Base-by-base conservation (phyloP, 108 stramenopile species). In the Nitzschia sp. region DNA sequence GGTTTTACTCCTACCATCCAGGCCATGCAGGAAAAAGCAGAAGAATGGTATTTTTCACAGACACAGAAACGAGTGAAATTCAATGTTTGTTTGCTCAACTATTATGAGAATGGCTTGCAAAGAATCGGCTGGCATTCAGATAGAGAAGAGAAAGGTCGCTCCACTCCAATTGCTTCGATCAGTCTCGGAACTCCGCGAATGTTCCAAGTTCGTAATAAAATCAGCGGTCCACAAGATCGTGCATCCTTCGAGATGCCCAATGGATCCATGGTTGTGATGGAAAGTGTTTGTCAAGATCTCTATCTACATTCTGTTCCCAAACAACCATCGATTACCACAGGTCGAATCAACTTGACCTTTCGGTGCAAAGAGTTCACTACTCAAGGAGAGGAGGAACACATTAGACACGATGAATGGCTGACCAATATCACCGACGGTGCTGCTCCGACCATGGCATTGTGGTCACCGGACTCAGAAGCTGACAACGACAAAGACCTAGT, bases 91-190 rank as follows among this genome's bases (percentile, higher is more conserved):
- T 79, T 88, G 14, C 69, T 86, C 10, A 88, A 88, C 60, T 88
- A 83, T 59, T 88, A 88, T 46, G 72, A 83, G 60, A 69, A 85
- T 38, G 80, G 84, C 0, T 59, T 70, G 12, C 83, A 84, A 57
- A 74, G 87, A 3, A 85, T 88, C 21, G 87, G 87, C 57, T 88
- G 85, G 85, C 87, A 88, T 51, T 77, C 83, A 21, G 87, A 88
- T 57, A 84, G 87, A 21, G 87, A 88, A 58, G 87, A 88, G 59
- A 70, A 85, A 38, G 84, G 85, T 17, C 69, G 85, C 2, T 57
- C 76, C 17, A 88, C 87, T 7, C 87, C 87, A 50, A 86, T 88
- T 44, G 85, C 83, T 40, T 81, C 80, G 39, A 58, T 88, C 43
- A 81, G 80, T 6, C 68, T 88, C 54, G 87, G 87, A 8, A 61